Evolutionary conservation across 768 basidiomycete genomes (phyloP), one percentile per base, ranked within the genome.

Genomic region (Boletellus emodensis): DNA sequence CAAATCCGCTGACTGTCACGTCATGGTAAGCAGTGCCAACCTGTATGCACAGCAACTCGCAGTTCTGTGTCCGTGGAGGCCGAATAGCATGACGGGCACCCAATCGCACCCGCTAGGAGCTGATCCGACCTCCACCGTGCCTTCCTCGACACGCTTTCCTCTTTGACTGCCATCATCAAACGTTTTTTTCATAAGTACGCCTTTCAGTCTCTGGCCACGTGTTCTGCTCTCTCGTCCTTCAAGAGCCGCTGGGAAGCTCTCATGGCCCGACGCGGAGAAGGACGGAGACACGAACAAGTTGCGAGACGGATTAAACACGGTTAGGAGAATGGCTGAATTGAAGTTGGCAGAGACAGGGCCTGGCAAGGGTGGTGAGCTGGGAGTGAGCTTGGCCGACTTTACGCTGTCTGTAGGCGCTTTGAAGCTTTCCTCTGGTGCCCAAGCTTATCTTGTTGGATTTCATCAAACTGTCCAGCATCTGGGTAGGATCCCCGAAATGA

Each of bases 181-280:
- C 83, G 83, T 28, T 81, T 85, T 1, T 72, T 91, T n/a, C 82
- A 85, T 62, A 83, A 83, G 65, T 82, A 88, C 65, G 82, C 82
- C 1, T 90, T 90, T 67, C 80, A 90, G 15, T 87, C 88, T 0
- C 76, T 91, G 4, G 79, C 86, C 1, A 76, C 82, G 2, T 87
- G 85, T 57, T 78, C 82, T 33, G 72, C 79, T 7, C 70, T 91
- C 38, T 71, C 80, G 0, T 68, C 70, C 0, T 70, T 78, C 4
- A 85, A 88, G 59, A 67, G 70, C 1, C 76, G 78, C 11, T 91
- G 87, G 86, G 87, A 90, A 30, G 77, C 77, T 2, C 60, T 89
- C 14, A 73, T 89, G 52, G 68, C 71, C 3, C 73, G 76, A 12
- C 76, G 84, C 47, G 74, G 78, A 22, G 61, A 77, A 30, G 54